Evolutionary conservation across 1,139 yeast species (phyloP), one percentile per base, ranked within the genome.

Genomic region (Diutina sp.): DNA sequence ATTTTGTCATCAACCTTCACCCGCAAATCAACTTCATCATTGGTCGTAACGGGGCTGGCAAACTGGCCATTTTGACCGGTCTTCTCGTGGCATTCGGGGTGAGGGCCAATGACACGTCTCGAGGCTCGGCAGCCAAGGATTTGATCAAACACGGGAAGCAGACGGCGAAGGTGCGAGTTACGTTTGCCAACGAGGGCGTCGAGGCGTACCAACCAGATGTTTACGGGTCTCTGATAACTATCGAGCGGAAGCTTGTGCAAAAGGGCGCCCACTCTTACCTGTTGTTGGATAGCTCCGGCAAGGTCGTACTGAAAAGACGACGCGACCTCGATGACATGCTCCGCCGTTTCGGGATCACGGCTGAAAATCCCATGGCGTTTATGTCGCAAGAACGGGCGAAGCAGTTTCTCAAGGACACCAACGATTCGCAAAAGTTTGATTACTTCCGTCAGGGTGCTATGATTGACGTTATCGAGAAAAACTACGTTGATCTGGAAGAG

Each of bases 11-110:
- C 18, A 80, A 79, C 1, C 76, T 95, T 51, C 96, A 96, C 0
- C 95, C 96, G 0, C 82, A 86, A 58, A 77, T 93, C 61, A 95
- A 93, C 68, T 90, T 95, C 65, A 89, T 95, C 58, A 88, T 90
- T 46, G 99, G 99, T 12, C 80, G 88, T 61, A 95, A 95, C 65
- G 99, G 99, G 2, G 85, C 96, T 44, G 99, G 99, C 41, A 95
- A 95, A 66, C 85, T 95, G 68, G 97, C 99, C 0, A 79, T 95
- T 38, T 72, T 95, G 60, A 91, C 98, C 0, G 98, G 97, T 1
- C 83, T 95, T 6, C 84, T 95, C 2, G 86, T 90, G 12, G 95
- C 97, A 6, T 72, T 93, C 9, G 99, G 99, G n/a, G 96, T 96
- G 1, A 87, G 85, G 64, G 97, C 98, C 0, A 77, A 85, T n/a